Percentiles rank a stretch among this genome's conserved stretches.
Evolutionary conservation across 2,329 filamentous ascomycete genomes (phyloP).

Genomic region (Fusarium sp.): DNA sequence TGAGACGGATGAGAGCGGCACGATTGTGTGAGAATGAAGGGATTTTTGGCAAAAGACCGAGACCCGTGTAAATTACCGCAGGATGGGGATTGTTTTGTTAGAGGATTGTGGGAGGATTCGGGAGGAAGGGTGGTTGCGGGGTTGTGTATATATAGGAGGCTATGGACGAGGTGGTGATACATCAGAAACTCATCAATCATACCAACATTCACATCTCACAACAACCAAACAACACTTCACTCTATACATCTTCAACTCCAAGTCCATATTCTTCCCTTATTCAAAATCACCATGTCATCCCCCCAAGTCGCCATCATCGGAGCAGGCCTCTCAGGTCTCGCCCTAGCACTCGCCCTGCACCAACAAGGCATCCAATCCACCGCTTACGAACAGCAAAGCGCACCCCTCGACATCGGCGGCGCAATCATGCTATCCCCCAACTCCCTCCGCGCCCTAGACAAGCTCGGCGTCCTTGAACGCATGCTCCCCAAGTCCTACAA

Average conservation of each 20-base stretch:
- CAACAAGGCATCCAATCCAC: slow-evolving; percentile 58
- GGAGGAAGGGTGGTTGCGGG: neutral
- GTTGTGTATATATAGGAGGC: slow-evolving; percentile 13
- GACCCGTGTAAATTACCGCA: neutral
- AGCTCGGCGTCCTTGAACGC: slow-evolving; percentile 57
- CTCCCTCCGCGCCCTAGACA: slow-evolving; percentile 62
- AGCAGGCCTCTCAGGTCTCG: slow-evolving; percentile 58
- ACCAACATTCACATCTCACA: fast-evolving
- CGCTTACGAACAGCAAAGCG: slow-evolving; percentile 61
- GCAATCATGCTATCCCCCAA: slow-evolving; percentile 69
- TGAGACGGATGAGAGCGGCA: neutral
- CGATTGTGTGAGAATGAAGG: neutral
- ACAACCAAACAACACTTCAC: fast-evolving
- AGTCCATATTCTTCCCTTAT: fast-evolving
- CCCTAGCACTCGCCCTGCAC: slow-evolving; percentile 64
- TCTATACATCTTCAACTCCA: too few relatives aligned
- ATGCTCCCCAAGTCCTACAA: slow-evolving; percentile 57
- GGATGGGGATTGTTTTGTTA: fast-evolving
- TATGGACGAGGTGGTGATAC: too few relatives aligned
- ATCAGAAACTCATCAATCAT: neutral
- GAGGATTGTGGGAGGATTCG: fast-evolving
- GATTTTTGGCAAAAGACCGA: slow-evolving; percentile 7
- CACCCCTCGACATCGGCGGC: slow-evolving; percentile 59
- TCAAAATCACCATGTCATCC: slow-evolving; percentile 2
- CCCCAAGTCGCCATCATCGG: slow-evolving; percentile 45